Base-by-base conservation (phyloP, 176 grass and related monocot species). In the Raddia guianensis region DNA sequence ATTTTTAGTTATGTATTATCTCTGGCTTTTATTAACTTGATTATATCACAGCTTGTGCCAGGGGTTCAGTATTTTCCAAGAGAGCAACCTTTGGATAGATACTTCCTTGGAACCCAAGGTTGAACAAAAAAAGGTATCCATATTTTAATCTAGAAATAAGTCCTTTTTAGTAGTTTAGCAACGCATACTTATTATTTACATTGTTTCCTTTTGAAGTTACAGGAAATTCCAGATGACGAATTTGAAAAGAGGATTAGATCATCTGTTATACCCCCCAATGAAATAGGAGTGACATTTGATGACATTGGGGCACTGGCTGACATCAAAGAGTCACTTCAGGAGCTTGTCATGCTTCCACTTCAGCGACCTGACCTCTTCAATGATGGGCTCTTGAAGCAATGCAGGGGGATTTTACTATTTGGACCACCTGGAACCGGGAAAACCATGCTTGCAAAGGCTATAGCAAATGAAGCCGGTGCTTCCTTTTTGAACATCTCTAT, bases 351-450 rank as follows among this genome's bases (percentile, higher is more conserved):
- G 84, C 92, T 95, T 66, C 92, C 92, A 45, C 87, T 95, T 70
- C 82, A 85, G 52, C 81, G 92, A 18, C 92, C 92, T 13, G 87
- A 91, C 57, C 87, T 95, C 35, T 95, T 95, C 87, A 91, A 83
- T 76, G 91, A 87, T 66, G 92, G 92, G 66, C 86, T 95, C n/a
- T 67, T 95, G 70, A 95, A 91, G 73, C 92, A 90, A 63, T 95
- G 92, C 57, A 83, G 84, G 81, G 92, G 92, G 20, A 91, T 95
- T 73, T 73, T 95, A 64, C 73, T 95, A 19, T 95, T 95, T 72
- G 92, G 92, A 18, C 92, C 92, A 70, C 87, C 92, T 87, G 92
- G 92, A 73, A 95, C 92, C 2, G 92, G 92, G 63, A 95, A 95
- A 75, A 95, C 92, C 2, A 95, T 95, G 92, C 89, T 91, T 14